phyloP scores from a whole-genome alignment of 768 basidiomycete genomes.

The Trametes cingulata region DNA sequence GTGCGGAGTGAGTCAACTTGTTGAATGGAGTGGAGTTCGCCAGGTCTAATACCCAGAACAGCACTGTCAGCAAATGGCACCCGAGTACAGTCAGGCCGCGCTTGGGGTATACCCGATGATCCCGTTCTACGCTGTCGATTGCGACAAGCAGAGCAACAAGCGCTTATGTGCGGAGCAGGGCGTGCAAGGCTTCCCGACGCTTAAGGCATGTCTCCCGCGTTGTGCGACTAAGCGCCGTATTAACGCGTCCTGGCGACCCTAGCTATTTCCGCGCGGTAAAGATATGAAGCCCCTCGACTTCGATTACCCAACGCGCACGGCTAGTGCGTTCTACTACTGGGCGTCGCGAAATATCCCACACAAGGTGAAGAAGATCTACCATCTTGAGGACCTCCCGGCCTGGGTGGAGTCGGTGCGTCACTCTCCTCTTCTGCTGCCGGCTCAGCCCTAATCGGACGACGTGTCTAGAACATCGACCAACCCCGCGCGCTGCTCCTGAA shows the following conservation, averaged over 20 bases:
- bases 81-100: constrained; percentile 85
- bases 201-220: constrained; percentile 55
- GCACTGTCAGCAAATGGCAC: constrained; percentile 86
- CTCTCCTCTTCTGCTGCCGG: not conserved
- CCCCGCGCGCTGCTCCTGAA: constrained; percentile 69
- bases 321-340: constrained; percentile 73
- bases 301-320: constrained; percentile 67
- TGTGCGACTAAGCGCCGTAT: not conserved
- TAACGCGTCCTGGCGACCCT: not conserved
- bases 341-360: constrained; percentile 75
- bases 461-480: constrained; percentile 39
- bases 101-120: constrained; percentile 76
- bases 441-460: not conserved
- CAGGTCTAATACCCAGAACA: constrained; percentile 29
- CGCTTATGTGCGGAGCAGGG: constrained; percentile 80
- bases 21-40: not conserved
- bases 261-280: constrained; percentile 80
- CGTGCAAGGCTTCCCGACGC: constrained; percentile 89
- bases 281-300: constrained; percentile 63
- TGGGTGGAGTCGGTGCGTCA: constrained; percentile 70
- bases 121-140: constrained; percentile 92
- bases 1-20: constrained; percentile 67
- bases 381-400: constrained; percentile 53
- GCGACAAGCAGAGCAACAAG: constrained; percentile 82
- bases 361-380: constrained; percentile 60